Conservation (phyloP, 176 grass and related monocot species). For the Ensete glaucum region DNA sequence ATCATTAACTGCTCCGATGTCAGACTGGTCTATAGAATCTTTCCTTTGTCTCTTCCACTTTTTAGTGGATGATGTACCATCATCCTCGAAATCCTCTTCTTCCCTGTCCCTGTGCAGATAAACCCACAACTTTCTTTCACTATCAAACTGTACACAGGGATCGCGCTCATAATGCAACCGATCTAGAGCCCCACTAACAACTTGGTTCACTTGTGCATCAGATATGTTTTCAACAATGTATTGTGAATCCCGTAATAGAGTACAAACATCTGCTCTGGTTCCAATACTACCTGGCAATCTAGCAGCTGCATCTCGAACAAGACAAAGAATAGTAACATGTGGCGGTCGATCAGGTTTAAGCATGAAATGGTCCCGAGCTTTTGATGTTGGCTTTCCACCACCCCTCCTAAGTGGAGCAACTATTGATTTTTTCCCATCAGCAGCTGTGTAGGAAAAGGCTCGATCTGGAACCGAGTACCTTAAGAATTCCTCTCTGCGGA, state of each 20-base stretch:
- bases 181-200: conserved; percentile 91
- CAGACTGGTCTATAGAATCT: conserved; percentile 53
- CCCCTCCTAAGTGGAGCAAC: conserved; percentile 92
- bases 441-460: conserved; percentile 90
- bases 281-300: conserved; percentile 87
- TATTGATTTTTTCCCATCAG: conserved; percentile 87
- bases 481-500: conserved; percentile 79
- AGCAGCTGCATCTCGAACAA: conserved; percentile 87
- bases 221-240: conserved; percentile 75
- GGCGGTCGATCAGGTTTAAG: conserved; percentile 83
- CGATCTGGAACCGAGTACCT: conserved; percentile 96
- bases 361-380: conserved; percentile 97
- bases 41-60: conserved; percentile 96
- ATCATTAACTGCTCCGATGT: conserved; percentile 39
- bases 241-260: conserved; percentile 84
- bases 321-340: conserved; percentile 93
- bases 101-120: conserved; percentile 97
- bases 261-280: conserved; percentile 97
- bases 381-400: conserved; percentile 90
- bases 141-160: conserved; percentile 91
- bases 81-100: conserved; percentile 99
- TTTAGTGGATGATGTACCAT: conserved; percentile 91
- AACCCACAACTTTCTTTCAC: conserved; percentile 95
- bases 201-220: conserved; percentile 77
- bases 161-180: conserved; percentile 93